A percentile compares a stretch with the other conserved stretches of the same genome.
Conservation (phyloP, 768 basidiomycete species). For the Boletales sp. region DNA sequence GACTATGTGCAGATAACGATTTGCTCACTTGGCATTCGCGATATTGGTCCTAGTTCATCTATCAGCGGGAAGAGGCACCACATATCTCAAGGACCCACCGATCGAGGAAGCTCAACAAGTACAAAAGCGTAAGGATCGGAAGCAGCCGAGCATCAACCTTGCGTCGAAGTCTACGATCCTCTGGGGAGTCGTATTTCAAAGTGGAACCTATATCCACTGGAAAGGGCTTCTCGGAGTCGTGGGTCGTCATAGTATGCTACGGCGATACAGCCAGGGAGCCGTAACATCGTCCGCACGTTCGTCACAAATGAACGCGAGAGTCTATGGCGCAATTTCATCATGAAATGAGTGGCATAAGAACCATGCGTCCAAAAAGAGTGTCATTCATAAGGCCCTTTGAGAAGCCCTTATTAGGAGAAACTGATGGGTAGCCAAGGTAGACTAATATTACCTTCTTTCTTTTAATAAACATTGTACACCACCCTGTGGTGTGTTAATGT, state of each 20-base stretch:
- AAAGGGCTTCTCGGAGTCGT: neutral
- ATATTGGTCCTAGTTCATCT: constrained; percentile 30
- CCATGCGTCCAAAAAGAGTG: too few species aligned
- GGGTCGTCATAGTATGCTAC: neutral
- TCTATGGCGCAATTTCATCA: constrained; percentile 5
- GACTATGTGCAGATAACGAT: neutral
- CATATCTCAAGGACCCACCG: constrained; percentile 20
- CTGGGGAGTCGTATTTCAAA: neutral
- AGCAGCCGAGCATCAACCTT: constrained; percentile 36
- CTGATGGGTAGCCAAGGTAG: too few species aligned
- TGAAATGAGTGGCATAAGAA: too few species aligned
- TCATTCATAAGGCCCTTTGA: too few species aligned
- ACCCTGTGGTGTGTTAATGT: too few species aligned
- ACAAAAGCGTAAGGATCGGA: constrained; percentile 39
- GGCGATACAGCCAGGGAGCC: too few species aligned
- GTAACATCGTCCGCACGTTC: too few species aligned
- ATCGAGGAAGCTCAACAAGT: constrained; percentile 41
- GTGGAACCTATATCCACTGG: neutral
- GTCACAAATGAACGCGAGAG: neutral
- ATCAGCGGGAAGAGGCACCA: neutral
- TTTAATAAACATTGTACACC: too few species aligned
- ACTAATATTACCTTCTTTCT: too few species aligned
- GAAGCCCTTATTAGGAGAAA: too few species aligned
- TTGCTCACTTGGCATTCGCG: constrained; percentile 33
- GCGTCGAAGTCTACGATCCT: constrained; percentile 19